Evolutionary conservation across 2,329 filamentous ascomycete genomes (phyloP), one percentile per base, ranked within the genome.

Genomic region (Fusarium proliferatum): DNA sequence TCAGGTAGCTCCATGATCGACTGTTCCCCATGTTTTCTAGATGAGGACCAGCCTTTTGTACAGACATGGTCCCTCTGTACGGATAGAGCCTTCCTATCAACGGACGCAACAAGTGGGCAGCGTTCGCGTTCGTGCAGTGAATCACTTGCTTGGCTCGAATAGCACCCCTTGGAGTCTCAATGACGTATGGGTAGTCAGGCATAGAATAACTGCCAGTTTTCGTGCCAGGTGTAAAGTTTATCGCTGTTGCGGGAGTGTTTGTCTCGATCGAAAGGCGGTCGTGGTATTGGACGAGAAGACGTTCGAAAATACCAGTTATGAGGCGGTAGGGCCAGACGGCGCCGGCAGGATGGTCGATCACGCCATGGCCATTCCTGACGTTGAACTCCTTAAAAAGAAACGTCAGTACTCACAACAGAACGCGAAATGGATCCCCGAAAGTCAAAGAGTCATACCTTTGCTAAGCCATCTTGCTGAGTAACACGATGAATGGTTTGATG

Each of bases 111-210:
- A 52, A 7, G 2, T 52, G n/a, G 0, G 48, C 48, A 19, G 48
- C 48, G n/a, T 52, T 52, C 0, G 48, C 48, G 5, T 52, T 52
- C 0, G 48, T 52, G 0, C 48, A 52, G n/a, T 52, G 48, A 15
- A 52, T 52, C n/a, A 26, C n/a, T 9, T 26, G 48, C 11, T 52
- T 52, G 0, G 48, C 6, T 3, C 5, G 30, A 26, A 52, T 15
- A 10, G 2, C 0, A 26, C 48, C 48, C 16, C 48, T 21, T 0
- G 30, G 16, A 10, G 48, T 52, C 11, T 52, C n/a, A 19, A 52
- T 5, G 0, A 42, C 3, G 71, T 86, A 88, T 4, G 79, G 84
- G 16, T 78, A 65, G 23, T 69, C 60, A 2, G 23, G 1, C 8
- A 3, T 6, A 3, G 8, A 19, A 2, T 9, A 15, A 2, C 2